Percentiles rank a stretch among this genome's conserved stretches.
phyloP scores from a whole-genome alignment of 129 eudicot species.

The Oenanthe sinensis region DNA sequence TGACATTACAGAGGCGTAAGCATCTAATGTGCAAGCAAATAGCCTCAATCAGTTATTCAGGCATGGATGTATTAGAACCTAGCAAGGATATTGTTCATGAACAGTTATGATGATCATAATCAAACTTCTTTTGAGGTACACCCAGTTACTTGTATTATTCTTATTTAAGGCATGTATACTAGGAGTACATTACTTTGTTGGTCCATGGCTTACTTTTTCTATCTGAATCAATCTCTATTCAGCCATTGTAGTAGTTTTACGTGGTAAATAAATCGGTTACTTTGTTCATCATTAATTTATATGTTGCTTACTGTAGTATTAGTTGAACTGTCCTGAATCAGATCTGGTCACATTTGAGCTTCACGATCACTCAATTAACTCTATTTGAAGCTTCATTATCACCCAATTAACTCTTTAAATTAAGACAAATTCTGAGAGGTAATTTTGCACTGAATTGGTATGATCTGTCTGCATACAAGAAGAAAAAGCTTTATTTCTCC shows the following conservation, averaged over 20 bases:
- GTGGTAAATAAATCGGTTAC: background rate
- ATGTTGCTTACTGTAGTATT: background rate
- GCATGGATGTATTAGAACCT: slow-evolving; percentile 12
- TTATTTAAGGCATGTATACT: background rate
- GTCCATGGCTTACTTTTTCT: background rate
- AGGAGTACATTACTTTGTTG: background rate
- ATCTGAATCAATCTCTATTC: background rate
- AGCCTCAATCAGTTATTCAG: slow-evolving; percentile 26
- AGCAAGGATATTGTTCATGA: slow-evolving; percentile 27
- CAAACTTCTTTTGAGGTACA: slow-evolving; percentile 8
- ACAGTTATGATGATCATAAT: background rate
- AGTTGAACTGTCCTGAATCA: background rate
- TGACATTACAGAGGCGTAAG: slow-evolving; percentile 86
- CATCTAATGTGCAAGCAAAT: slow-evolving; percentile 87
- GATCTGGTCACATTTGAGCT: background rate
- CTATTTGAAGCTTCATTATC: too few relatives aligned
- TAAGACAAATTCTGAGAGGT: too few relatives aligned
- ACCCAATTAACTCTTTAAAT: too few relatives aligned
- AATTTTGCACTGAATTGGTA: background rate
- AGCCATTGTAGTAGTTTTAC: background rate
- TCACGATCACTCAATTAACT: too few relatives aligned
- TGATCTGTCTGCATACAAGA: background rate
- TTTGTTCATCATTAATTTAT: background rate
- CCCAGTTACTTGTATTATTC: background rate
- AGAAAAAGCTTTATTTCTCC: background rate